Evolutionary conservation across 2,329 filamentous ascomycete species (phyloP).

Genomic region (Truncatella angustata): DNA sequence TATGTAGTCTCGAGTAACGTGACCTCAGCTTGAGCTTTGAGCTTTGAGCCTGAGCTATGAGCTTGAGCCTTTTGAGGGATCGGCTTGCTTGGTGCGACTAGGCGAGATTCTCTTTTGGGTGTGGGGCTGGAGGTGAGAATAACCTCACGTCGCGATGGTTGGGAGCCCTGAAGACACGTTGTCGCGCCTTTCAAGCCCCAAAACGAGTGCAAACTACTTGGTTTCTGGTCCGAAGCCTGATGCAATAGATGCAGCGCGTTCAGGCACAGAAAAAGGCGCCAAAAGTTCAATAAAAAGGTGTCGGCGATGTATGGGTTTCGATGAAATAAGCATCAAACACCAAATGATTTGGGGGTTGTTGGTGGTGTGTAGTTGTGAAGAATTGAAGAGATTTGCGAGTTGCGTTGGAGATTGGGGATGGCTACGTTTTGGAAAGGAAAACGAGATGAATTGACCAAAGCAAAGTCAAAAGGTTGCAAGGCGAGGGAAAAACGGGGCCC

Average conservation of each 20-base stretch:
- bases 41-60: neutral
- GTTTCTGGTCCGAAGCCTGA: constrained; percentile 13
- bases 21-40: constrained; percentile 1
- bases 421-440: constrained; percentile 47
- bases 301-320: constrained; percentile 33
- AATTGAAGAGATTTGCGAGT: constrained; percentile 30
- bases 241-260: constrained; percentile 23
- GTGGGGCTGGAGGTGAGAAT: constrained; percentile 11
- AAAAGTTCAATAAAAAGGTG: constrained; percentile 27
- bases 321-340: constrained; percentile 30
- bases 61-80: neutral
- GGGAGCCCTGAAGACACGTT: constrained; percentile 3
- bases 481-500: constrained; percentile 46
- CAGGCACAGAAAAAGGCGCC: constrained; percentile 22
- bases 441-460: constrained; percentile 39
- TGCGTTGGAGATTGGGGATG: constrained; percentile 45
- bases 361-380: constrained; percentile 24
- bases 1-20: constrained; percentile 9
- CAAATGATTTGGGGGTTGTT: constrained; percentile 27
- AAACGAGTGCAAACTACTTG: constrained; percentile 14
- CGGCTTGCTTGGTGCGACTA: constrained; percentile 4
- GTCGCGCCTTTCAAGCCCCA: neutral
- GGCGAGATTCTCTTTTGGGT: neutral
- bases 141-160: constrained; percentile 14
- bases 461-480: constrained; percentile 21